phyloP scores from a whole-genome alignment of 257 asterid genomes.

The Echium plantagineum region DNA sequence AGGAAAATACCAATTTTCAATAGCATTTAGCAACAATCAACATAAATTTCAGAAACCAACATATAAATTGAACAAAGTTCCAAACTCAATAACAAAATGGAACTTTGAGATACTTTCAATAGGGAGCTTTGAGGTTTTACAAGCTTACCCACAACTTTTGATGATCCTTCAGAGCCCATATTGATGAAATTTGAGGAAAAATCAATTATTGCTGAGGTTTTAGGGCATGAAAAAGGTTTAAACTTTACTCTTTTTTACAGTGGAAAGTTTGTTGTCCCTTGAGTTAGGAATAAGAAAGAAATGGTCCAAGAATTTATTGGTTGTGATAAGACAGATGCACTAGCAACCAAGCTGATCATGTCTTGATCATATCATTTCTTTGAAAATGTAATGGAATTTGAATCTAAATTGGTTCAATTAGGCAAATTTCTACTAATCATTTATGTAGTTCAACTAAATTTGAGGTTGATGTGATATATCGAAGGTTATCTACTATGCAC shows the following conservation, averaged over 20 bases:
- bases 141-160: constrained; percentile 58
- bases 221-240: too few relatives aligned
- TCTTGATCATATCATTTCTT: too few relatives aligned
- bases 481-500: too few relatives aligned
- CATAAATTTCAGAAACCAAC: not conserved
- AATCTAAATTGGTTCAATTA: too few relatives aligned
- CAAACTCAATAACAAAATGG: not conserved
- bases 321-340: too few relatives aligned
- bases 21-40: not conserved
- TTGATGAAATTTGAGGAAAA: constrained; percentile 15
- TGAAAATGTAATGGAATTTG: too few relatives aligned
- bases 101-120: too few relatives aligned
- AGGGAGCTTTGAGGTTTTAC: not conserved
- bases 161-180: constrained; percentile 58
- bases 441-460: too few relatives aligned
- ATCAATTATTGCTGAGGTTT: not conserved
- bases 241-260: not conserved
- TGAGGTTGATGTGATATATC: too few relatives aligned
- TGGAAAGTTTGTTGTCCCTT: not conserved
- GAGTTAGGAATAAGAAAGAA: not conserved
- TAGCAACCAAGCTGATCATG: too few relatives aligned
- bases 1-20: not conserved
- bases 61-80: not conserved
- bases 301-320: too few relatives aligned
- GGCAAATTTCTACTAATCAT: too few relatives aligned